These are phyloP conservation scores for Didymella segeticola DNA, from an alignment of 2,329 filamentous ascomycete species.

Conservation along the genomic window DNA sequence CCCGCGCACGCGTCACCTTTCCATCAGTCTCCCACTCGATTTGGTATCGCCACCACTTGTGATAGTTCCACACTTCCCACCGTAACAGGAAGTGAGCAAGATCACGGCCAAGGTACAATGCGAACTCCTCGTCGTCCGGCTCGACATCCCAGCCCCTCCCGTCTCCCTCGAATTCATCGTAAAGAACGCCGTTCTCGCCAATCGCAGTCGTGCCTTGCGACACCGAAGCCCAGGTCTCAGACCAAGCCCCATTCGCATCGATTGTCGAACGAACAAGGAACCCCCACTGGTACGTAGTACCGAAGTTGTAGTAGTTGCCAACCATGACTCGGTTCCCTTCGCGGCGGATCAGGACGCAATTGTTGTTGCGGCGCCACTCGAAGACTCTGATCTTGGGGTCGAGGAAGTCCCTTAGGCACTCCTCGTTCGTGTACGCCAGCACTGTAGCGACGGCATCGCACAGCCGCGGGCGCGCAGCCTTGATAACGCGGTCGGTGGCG, in stretches of 20 bases:
- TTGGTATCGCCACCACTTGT: slow-evolving; percentile 11
- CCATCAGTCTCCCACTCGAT: slow-evolving; percentile 22
- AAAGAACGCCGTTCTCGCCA: slow-evolving; percentile 13
- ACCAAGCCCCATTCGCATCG: slow-evolving; percentile 15
- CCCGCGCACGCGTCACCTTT: slow-evolving; percentile 15
- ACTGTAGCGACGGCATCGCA: slow-evolving; percentile 27
- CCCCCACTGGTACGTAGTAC: slow-evolving; percentile 19
- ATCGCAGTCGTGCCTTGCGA: slow-evolving; percentile 14
- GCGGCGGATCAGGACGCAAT: slow-evolving; percentile 23
- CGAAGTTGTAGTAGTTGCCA: slow-evolving; percentile 22
- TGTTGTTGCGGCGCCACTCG: slow-evolving; percentile 23
- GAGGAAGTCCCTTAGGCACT: slow-evolving; percentile 23
- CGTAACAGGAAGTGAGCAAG: slow-evolving; percentile 13
- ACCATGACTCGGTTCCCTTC: slow-evolving; percentile 19
- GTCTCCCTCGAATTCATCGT: slow-evolving; percentile 14
- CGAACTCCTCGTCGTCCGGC: slow-evolving; percentile 15
- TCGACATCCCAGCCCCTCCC: neutral
- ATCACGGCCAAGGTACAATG: slow-evolving; percentile 16
- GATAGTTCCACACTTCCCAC: slow-evolving; percentile 20
- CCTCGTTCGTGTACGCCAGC: slow-evolving; percentile 15
- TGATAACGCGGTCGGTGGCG: slow-evolving; percentile 11
- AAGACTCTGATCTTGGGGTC: slow-evolving; percentile 19
- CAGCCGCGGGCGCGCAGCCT: slow-evolving; percentile 18
- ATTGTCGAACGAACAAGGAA: slow-evolving; percentile 22
- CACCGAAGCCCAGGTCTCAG: slow-evolving; percentile 17